Evolutionary conservation across 352 stramenopile genomes (phyloP).

Genomic region (Hyaloperonospora arabidopsidis): DNA sequence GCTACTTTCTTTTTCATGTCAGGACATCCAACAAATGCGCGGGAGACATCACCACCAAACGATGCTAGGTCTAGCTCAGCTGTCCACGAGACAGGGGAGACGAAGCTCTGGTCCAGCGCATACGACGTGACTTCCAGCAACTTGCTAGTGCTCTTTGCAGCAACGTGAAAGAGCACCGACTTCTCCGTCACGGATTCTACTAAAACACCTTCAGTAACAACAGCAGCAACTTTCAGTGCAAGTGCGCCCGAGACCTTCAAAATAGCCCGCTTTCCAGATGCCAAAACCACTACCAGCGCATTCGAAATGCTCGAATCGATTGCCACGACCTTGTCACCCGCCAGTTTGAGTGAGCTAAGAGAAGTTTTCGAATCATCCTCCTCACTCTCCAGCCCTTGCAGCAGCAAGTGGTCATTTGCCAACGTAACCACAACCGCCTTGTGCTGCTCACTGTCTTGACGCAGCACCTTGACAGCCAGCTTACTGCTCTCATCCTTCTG

Average conservation of each 20-base stretch:
- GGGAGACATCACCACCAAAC: slow-evolving; percentile 44
- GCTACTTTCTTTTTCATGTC: slow-evolving; percentile 48
- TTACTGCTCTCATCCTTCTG: slow-evolving; percentile 26
- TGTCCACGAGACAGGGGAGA: slow-evolving; percentile 30
- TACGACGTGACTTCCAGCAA: slow-evolving; percentile 42
- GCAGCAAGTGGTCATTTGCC: slow-evolving; percentile 23
- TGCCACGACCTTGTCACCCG: slow-evolving; percentile 28
- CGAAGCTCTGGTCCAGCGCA: slow-evolving; percentile 25
- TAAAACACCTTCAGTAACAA: slow-evolving; percentile 39
- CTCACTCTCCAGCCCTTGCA: slow-evolving; percentile 34
- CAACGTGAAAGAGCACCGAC: slow-evolving; percentile 47
- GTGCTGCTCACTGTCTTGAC: slow-evolving; percentile 32
- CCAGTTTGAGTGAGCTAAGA: slow-evolving; percentile 31
- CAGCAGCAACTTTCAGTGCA: slow-evolving; percentile 28
- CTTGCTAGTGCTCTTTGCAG: slow-evolving; percentile 16
- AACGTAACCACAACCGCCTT: slow-evolving; percentile 27
- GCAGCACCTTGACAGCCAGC: slow-evolving; percentile 22
- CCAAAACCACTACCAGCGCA: slow-evolving; percentile 41
- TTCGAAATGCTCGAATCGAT: slow-evolving; percentile 38
- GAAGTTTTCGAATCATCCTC: slow-evolving; percentile 22
- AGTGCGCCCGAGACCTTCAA: slow-evolving; percentile 39
- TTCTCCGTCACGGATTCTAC: slow-evolving; percentile 53
- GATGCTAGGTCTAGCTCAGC: slow-evolving; percentile 39
- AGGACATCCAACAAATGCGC: slow-evolving; percentile 49
- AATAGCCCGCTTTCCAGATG: slow-evolving; percentile 54